Evolutionary conservation across 108 stramenopile genomes (phyloP), one percentile per base, ranked within the genome.

Genomic region (Heterococcus sp.): DNA sequence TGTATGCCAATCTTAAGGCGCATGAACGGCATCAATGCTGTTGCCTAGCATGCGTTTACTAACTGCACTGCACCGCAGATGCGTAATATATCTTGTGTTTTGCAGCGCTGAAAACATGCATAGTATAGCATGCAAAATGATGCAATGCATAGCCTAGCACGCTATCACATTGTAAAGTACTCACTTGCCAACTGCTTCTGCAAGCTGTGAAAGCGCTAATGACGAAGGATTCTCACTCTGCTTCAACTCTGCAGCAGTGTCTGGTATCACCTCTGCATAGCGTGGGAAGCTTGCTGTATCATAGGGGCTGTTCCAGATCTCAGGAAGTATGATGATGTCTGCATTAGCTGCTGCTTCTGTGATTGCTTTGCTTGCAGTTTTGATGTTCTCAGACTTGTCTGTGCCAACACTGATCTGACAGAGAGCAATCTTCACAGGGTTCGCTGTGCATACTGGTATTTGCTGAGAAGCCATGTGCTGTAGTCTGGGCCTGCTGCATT

Each of bases 271-370:
- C 88, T 99, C 97, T n/a, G 97, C 96, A 86, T 96, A 97, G 30
- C 91, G 91, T 3, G 91, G 91, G 90, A 99, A 99, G 1, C 94
- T 93, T 0, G 91, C 73, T 21, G 96, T 96, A n/a, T n/a, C n/a
- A n/a, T n/a, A 99, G 1, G 99, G 97, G 46, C 90, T 86, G 83
- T 98, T 98, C 95, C 95, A 99, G 75, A 96, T 92, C 84, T 99
- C 98, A 0, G 98, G 97, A 2, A 98, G 84, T 32, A 94, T 94
- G 32, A 90, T 21, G 2, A 84, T 71, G 70, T 84, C 66, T 2
- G 95, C 95, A 11, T 94, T 95, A 21, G 86, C 75, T 21, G 84
- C 81, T 1, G 82, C 80, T n/a, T 87, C 40, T n/a, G 69, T 21
- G 37, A 98, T 72, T 68, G 87, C 94, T 1, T 75, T 74, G 32